A percentile compares a stretch with the other conserved stretches of the same genome.
Conservation (phyloP, 208 protist genomes). For the Naegleria lovaniensis region DNA sequence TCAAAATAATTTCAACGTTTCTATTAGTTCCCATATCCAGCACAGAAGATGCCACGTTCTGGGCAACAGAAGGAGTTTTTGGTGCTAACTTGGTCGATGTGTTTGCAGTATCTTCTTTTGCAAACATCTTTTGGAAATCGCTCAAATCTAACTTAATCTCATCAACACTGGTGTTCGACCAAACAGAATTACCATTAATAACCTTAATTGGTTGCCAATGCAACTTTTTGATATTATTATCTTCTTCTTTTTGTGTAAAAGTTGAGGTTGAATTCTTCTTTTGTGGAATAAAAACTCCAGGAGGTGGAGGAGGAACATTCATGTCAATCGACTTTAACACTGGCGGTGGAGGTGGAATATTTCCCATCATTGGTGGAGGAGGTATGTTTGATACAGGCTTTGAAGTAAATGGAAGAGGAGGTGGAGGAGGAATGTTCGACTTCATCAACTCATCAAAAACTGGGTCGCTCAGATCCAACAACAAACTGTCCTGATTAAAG, state of each 20-base stretch:
- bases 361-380: background rate
- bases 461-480: background rate
- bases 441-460: background rate
- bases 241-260: background rate
- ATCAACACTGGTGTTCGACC: background rate
- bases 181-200: background rate
- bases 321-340: background rate
- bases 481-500: too few species aligned
- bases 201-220: conserved; percentile 9
- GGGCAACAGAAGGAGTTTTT: background rate
- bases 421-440: background rate
- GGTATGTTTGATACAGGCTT: background rate
- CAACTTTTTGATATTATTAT: background rate
- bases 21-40: background rate
- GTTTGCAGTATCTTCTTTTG: background rate
- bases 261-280: background rate
- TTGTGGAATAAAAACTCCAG: background rate
- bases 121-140: background rate
- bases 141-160: background rate
- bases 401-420: background rate
- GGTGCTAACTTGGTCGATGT: background rate
- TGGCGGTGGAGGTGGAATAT: background rate
- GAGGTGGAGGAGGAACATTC: background rate
- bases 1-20: background rate
- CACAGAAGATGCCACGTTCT: background rate